A percentile compares a stretch with the other conserved stretches of the same genome.
These are phyloP conservation scores for Sisymbrium irio DNA, from an alignment of 345 rosid genomes.

Conservation along the genomic window DNA sequence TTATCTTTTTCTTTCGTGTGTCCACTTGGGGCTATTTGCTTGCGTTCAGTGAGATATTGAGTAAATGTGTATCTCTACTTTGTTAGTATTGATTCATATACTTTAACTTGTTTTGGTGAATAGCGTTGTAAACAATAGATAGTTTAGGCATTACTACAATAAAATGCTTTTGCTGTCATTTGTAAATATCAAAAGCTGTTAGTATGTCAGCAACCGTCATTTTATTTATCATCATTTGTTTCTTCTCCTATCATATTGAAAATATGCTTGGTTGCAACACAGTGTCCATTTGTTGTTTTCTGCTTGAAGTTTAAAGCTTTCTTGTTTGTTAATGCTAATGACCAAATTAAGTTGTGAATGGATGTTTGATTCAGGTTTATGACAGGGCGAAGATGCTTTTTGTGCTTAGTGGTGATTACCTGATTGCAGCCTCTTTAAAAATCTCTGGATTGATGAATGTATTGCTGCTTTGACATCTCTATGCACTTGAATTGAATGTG, in stretches of 20 bases:
- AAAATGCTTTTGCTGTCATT: neutral
- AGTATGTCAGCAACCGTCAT: neutral
- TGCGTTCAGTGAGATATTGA: neutral
- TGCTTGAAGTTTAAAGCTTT: neutral
- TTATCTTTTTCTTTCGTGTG: neutral
- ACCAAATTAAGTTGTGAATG: conserved; percentile 60
- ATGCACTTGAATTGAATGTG: conserved; percentile 61
- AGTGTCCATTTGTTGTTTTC: neutral
- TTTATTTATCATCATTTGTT: neutral
- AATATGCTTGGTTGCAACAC: neutral
- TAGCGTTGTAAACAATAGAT: neutral
- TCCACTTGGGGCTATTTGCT: neutral
- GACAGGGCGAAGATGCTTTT: conserved; percentile 91
- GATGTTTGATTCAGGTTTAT: conserved; percentile 91
- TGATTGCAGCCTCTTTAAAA: conserved; percentile 66
- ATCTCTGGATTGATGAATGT: conserved; percentile 80
- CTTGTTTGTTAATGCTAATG: conserved; percentile 46
- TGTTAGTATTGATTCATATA: neutral
- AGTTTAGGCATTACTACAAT: neutral
- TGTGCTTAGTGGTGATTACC: conserved; percentile 84
- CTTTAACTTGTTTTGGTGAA: neutral
- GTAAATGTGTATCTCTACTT: neutral
- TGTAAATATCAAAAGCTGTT: neutral
- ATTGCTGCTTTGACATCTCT: conserved; percentile 57
- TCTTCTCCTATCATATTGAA: neutral